Evolutionary conservation across 805 yeast species (phyloP).

Genomic region (Zygoascus ofunaensis): DNA sequence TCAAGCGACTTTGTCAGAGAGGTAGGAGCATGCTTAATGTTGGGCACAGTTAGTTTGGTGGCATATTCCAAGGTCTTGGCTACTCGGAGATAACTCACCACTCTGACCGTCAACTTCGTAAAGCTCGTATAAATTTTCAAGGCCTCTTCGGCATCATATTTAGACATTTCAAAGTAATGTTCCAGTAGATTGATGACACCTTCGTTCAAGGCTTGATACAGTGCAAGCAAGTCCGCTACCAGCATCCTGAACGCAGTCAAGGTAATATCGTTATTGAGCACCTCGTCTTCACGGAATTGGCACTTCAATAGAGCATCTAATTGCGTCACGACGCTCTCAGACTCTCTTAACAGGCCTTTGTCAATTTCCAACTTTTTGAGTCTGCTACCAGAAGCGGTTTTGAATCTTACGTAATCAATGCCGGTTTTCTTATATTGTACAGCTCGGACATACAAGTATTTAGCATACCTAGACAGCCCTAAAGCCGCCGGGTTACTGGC

Average conservation of each 20-base stretch:
- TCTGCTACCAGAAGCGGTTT: constrained; percentile 42
- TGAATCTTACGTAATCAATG: constrained; percentile 66
- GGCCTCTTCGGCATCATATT: constrained; percentile 77
- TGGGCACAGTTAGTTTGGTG: constrained; percentile 87
- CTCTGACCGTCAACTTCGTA: constrained; percentile 77
- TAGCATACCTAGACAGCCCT: constrained; percentile 52
- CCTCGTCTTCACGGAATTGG: constrained; percentile 65
- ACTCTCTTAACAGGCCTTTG: constrained; percentile 74
- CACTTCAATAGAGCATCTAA: constrained; percentile 67
- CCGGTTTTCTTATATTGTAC: constrained; percentile 44
- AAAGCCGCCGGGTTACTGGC: constrained; percentile 27
- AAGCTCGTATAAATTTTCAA: constrained; percentile 75
- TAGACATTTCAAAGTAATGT: constrained; percentile 89
- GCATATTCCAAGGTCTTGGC: constrained; percentile 84
- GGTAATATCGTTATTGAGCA: constrained; percentile 61
- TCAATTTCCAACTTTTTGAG: constrained; percentile 58
- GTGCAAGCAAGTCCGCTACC: constrained; percentile 78
- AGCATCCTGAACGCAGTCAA: constrained; percentile 78
- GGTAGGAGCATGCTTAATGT: constrained; percentile 95
- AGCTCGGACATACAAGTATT: constrained; percentile 60
- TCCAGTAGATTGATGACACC: constrained; percentile 91
- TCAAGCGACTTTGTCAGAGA: constrained; percentile 79
- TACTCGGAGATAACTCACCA: constrained; percentile 74
- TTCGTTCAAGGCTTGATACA: constrained; percentile 87
- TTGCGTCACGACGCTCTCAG: constrained; percentile 77